A percentile compares a stretch with the other conserved stretches of the same genome.
Evolutionary conservation across 805 yeast genomes (phyloP).

Genomic region (Wickerhamomyces ciferrii): DNA sequence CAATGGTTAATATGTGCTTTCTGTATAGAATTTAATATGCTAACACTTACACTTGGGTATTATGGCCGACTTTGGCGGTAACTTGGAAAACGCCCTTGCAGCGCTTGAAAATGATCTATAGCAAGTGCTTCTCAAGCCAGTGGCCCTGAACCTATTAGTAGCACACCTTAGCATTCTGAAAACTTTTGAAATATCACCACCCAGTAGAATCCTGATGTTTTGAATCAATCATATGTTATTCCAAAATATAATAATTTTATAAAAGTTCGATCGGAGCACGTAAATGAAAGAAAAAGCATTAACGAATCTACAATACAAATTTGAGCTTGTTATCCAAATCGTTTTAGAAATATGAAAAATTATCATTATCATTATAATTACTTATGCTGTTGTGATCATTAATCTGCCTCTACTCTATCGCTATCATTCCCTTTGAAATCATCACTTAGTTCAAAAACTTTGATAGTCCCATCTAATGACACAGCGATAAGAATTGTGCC

Average conservation of each 20-base stretch:
- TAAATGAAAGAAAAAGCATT: too few relatives aligned
- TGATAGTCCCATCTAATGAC: constrained; percentile 2
- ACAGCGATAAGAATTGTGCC: neutral
- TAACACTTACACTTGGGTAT: constrained; percentile 1
- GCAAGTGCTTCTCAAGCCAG: neutral
- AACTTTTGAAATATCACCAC: too few relatives aligned
- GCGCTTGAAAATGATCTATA: neutral
- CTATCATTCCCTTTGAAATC: neutral
- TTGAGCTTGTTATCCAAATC: neutral
- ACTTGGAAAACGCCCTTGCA: too few relatives aligned
- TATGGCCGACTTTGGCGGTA: constrained; percentile 1
- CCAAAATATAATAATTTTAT: too few relatives aligned
- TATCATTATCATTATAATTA: neutral
- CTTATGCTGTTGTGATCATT: neutral
- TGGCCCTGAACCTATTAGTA: neutral
- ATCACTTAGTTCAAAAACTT: constrained; percentile 1
- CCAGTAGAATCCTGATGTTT: too few relatives aligned
- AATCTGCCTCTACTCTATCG: neutral
- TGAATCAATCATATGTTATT: too few relatives aligned
- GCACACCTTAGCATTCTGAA: neutral
- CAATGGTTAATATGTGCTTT: neutral
- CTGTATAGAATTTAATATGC: too few relatives aligned
- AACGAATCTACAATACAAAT: neutral
- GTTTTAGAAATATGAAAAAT: too few relatives aligned
- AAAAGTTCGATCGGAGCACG: neutral